Evolutionary conservation across 768 basidiomycete genomes (phyloP), one percentile per base, ranked within the genome.

Genomic region (Chalciporus pseudorubinellus): DNA sequence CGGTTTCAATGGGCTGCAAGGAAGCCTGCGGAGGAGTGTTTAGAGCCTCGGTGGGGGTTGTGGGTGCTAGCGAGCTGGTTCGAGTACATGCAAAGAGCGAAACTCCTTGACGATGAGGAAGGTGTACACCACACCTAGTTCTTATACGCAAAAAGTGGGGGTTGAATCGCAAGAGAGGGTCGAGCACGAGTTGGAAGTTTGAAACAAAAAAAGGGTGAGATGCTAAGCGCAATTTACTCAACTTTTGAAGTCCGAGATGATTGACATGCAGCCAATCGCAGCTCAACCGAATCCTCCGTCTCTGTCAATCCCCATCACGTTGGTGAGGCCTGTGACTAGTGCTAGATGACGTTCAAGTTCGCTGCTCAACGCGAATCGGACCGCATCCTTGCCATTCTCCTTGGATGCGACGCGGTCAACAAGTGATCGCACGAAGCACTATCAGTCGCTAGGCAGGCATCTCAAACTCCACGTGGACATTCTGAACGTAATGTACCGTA

Each of bases 51-150:
- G 77, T 89, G 81, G 63, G 81, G 79, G 76, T 95, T 95, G 77
- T 95, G 92, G 60, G 83, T 76, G 72, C 87, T 89, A 73, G 87
- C 85, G 61, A 94, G 87, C 71, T 87, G 85, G 89, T 95, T 94
- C 59, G 89, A 91, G 89, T 86, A 95, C 92, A 94, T 94, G 82
- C 87, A 91, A 77, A 61, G 67, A 64, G 65, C 73, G 75, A 70
- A 76, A 59, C 68, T 57, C 64, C 52, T 53, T 48, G 59, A 48
- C 51, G 51, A 54, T 36, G 53, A 53, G 34, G 56, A 47, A 13
- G 53, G 58, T 53, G 58, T 22, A 56, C 57, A 58, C 57, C 57
- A 46, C 10, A 7, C 44, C 9, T 40, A 44, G 39, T 20, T 69
- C 64, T 65, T 69, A 68, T 69, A 69, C 16, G 48, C 2, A 39